phyloP scores from a whole-genome alignment of 2,329 filamentous ascomycete genomes.

The Pyricularia pennisetigena region DNA sequence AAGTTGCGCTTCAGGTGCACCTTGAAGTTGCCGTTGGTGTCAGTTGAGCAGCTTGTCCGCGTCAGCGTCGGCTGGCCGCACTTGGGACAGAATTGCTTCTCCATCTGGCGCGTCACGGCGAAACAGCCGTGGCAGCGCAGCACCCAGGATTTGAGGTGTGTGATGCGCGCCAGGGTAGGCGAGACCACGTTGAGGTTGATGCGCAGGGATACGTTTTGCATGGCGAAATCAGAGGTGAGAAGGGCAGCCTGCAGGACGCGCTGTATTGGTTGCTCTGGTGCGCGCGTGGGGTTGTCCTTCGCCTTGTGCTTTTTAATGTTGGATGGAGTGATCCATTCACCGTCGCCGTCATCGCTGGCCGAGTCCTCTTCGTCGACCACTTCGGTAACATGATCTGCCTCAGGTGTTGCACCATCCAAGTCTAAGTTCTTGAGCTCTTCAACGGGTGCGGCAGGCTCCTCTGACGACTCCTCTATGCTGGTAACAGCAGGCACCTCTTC shows the following conservation, averaged over 20 bases:
- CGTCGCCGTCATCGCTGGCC: constrained; percentile 39
- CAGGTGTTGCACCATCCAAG: neutral
- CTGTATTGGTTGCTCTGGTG: constrained; percentile 39
- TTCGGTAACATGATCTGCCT: constrained; percentile 3
- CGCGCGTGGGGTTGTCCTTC: constrained; percentile 43
- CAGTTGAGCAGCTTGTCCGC: constrained; percentile 76
- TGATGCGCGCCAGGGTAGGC: constrained; percentile 75
- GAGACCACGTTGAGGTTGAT: constrained; percentile 66
- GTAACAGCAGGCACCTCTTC: neutral
- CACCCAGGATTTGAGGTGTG: constrained; percentile 77
- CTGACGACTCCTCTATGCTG: neutral
- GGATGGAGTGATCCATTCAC: constrained; percentile 88
- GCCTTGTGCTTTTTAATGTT: constrained; percentile 82
- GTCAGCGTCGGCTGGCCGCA: constrained; percentile 85
- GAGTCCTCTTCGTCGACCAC: constrained; percentile 31
- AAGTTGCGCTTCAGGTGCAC: constrained; percentile 90
- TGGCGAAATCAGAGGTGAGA: constrained; percentile 90
- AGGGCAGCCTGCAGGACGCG: constrained; percentile 76
- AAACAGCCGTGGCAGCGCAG: constrained; percentile 94
- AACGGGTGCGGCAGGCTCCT: constrained; percentile 10
- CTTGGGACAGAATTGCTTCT: constrained; percentile 82
- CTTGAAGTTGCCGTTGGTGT: constrained; percentile 68
- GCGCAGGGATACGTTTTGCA: constrained; percentile 93
- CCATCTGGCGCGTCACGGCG: constrained; percentile 70
- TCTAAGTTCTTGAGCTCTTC: constrained; percentile 13